phyloP scores from a whole-genome alignment of 2,329 filamentous ascomycete species.

The Aureobasidium musti region DNA sequence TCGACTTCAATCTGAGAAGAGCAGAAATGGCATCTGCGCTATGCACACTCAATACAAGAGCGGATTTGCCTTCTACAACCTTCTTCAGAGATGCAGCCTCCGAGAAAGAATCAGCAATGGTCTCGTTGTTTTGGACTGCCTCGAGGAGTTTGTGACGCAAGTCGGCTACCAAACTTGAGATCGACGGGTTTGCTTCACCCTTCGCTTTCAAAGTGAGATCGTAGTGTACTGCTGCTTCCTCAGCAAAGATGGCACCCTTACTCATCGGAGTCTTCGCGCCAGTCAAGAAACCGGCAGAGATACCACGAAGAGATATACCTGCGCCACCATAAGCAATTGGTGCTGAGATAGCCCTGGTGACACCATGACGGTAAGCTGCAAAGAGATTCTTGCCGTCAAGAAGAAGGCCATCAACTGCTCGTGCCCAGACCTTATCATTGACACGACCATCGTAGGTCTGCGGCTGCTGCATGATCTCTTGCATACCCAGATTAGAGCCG shows the following conservation, averaged over 20 bases:
- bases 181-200: conserved; percentile 49
- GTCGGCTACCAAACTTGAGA: conserved; percentile 57
- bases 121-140: conserved; percentile 49
- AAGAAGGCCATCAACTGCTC: conserved; percentile 53
- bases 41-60: conserved; percentile 61
- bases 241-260: conserved; percentile 45
- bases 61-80: conserved; percentile 57
- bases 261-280: conserved; percentile 42
- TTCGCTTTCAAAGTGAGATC: conserved; percentile 56
- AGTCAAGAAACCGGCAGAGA: conserved; percentile 44
- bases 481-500: conserved; percentile 62
- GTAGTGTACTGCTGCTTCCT: conserved; percentile 48
- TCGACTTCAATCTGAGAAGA: conserved; percentile 59
- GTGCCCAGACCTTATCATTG: conserved; percentile 56
- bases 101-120: conserved; percentile 43
- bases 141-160: conserved; percentile 58
- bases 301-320: conserved; percentile 39
- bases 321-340: conserved; percentile 38
- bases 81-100: conserved; percentile 56
- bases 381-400: conserved; percentile 46
- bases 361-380: conserved; percentile 44
- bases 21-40: conserved; percentile 65
- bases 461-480: conserved; percentile 62
- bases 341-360: conserved; percentile 45
- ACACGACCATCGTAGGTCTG: conserved; percentile 53